phyloP scores from a whole-genome alignment of 768 basidiomycete species.

The Epithele typhae region DNA sequence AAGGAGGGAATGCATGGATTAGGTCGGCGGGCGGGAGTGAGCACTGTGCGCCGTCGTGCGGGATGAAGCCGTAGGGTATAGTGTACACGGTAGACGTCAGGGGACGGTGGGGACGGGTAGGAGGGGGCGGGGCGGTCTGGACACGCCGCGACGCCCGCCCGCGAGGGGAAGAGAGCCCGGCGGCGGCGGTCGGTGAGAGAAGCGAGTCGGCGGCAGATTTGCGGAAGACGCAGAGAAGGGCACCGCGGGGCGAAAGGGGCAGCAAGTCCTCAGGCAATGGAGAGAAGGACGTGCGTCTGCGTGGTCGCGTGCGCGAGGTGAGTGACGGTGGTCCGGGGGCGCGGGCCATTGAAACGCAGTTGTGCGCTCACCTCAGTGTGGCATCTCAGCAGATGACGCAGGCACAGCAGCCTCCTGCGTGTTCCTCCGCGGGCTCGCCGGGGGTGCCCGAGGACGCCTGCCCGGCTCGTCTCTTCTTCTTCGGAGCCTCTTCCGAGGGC shows the following conservation, averaged over 20 bases:
- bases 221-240: too few species aligned
- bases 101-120: not conserved
- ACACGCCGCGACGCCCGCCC: too few species aligned
- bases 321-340: not conserved
- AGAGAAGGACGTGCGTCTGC: too few species aligned
- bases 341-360: not conserved
- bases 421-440: conserved; percentile 19
- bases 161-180: too few species aligned
- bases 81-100: conserved; percentile 11
- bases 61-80: conserved; percentile 9
- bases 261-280: too few species aligned
- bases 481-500: conserved; percentile 46
- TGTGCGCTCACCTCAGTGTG: conserved; percentile 1
- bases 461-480: conserved; percentile 40
- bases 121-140: not conserved
- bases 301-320: too few species aligned
- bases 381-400: conserved; percentile 40
- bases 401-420: conserved; percentile 33
- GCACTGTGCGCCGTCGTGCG: not conserved
- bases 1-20: too few species aligned
- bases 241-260: too few species aligned
- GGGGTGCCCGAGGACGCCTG: conserved; percentile 12
- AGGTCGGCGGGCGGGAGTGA: too few species aligned
- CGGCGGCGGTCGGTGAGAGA: too few species aligned
- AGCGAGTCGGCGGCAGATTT: too few species aligned